Evolutionary conservation across 2,329 filamentous ascomycete species (phyloP), one percentile per base, ranked within the genome.

Genomic region (Myriosclerotinia duriaeana): DNA sequence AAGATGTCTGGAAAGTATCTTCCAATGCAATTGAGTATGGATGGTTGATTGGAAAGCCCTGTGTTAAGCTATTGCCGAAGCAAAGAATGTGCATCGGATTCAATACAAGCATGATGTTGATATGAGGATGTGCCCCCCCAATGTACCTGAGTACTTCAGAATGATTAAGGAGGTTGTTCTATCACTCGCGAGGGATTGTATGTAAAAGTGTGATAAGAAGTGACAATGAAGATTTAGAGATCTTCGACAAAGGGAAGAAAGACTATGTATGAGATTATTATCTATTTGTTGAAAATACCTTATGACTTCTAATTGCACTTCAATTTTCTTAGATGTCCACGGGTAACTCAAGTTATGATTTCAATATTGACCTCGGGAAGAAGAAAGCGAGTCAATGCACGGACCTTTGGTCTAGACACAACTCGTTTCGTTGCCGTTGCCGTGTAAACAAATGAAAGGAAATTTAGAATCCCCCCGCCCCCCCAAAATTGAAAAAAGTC

Each of bases 1-100:
- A 81, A 1, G 79, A 80, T 40, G 78, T 78, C 36, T 78, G 74
- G 44, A 88, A 78, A 67, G 79, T 79, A 63, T 80, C 73, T 68
- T 78, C 72, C 17, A 90, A 78, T 66, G 78, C 78, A 34, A 75
- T 72, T 7, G 80, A 79, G 77, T 89, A 90, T 0, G 87, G 85
- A 67, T 85, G 80, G 54, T 78, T 78, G 5, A 74, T 34, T 17
- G 77, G 61, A 26, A 79, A 87, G 53, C 87, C 87, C 15, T 79
- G 80, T 7, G 87, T 89, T 55, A 90, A 81, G 53, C 73, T 74
- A 63, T 74, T 72, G 38, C 74, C 74, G 68, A 76, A 75, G 65
- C 72, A 74, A 3, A 76, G 69, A 48, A 75, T 70, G 30, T 66
- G 68, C n/a, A 75, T 63, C 11, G 71, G 67, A 38, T 69, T 68